Conservation (phyloP, 441 rosid genomes). For the Populus tomentosa region DNA sequence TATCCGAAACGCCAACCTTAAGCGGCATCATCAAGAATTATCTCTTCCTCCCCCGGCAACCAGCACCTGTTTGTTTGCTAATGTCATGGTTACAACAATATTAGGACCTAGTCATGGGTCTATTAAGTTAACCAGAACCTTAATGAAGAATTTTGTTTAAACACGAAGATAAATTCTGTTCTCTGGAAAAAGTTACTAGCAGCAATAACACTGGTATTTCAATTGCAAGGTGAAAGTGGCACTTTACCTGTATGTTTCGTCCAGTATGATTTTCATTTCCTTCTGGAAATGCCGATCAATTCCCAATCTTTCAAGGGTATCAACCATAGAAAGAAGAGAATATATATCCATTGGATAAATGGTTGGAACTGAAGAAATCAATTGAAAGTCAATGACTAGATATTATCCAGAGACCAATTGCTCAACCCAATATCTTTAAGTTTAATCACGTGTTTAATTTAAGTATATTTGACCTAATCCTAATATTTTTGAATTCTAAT, state of each 20-base stretch:
- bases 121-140: not conserved
- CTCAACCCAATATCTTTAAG: not conserved
- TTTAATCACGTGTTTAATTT: no score
- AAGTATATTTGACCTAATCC: no score
- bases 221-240: not conserved
- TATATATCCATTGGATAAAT: slow-evolving; percentile 52
- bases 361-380: slow-evolving; percentile 62
- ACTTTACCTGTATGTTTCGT: slow-evolving; percentile 59
- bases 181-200: not conserved
- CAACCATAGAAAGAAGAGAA: slow-evolving; percentile 57
- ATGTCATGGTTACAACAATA: slow-evolving; percentile 16
- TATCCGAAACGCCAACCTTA: slow-evolving; percentile 63
- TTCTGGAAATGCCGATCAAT: slow-evolving; percentile 53
- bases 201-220: not conserved
- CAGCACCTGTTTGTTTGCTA: slow-evolving; percentile 52
- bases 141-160: not conserved
- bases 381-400: slow-evolving; percentile 10
- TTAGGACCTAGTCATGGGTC: not conserved
- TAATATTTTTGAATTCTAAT: no score
- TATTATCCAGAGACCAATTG: not conserved
- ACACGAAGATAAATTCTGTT: not conserved
- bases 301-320: slow-evolving; percentile 66
- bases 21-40: slow-evolving; percentile 42
- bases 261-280: slow-evolving; percentile 47
- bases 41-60: slow-evolving; percentile 67